These are phyloP conservation scores for Penicillium sclerotigenum DNA, from an alignment of 2,329 filamentous ascomycete genomes.

Conservation along the genomic window DNA sequence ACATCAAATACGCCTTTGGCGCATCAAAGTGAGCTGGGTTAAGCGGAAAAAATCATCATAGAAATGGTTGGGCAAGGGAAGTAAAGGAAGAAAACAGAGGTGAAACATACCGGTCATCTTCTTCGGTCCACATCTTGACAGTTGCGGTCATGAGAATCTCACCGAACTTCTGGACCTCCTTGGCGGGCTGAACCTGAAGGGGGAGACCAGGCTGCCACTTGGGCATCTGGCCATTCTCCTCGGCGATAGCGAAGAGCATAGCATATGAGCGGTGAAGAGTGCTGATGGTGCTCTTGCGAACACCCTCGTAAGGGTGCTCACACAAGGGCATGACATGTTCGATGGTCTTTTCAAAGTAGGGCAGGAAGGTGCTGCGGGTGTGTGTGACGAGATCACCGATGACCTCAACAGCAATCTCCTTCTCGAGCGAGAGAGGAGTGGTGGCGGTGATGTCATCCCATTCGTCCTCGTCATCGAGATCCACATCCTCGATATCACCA, in stretches of 20 bases:
- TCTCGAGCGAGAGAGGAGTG: constrained; percentile 87
- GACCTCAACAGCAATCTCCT: constrained; percentile 95
- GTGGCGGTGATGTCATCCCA: constrained; percentile 81
- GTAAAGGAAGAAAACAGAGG: constrained; percentile 16
- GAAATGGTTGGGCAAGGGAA: constrained; percentile 26
- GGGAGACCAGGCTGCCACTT: constrained; percentile 92
- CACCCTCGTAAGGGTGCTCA: constrained; percentile 88
- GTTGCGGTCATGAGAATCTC: constrained; percentile 82
- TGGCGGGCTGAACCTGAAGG: constrained; percentile 71
- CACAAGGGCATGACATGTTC: constrained; percentile 75
- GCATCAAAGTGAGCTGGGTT: constrained; percentile 99
- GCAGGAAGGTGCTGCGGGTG: constrained; percentile 73
- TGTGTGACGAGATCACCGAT: constrained; percentile 88
- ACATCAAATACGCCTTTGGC: constrained; percentile 77
- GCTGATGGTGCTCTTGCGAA: constrained; percentile 84
- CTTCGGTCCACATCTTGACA: constrained; percentile 79
- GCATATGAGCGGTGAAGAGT: constrained; percentile 93
- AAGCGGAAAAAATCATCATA: constrained; percentile 85
- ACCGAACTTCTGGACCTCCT: constrained; percentile 78
- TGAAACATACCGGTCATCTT: constrained; percentile 82
- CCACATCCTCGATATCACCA: constrained; percentile 60
- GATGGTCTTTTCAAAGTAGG: constrained; percentile 86
- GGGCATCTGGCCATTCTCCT: constrained; percentile 68
- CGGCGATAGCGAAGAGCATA: constrained; percentile 82
- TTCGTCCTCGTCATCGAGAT: constrained; percentile 75